phyloP scores from a whole-genome alignment of 768 basidiomycete species.

The Podaxis sp. region DNA sequence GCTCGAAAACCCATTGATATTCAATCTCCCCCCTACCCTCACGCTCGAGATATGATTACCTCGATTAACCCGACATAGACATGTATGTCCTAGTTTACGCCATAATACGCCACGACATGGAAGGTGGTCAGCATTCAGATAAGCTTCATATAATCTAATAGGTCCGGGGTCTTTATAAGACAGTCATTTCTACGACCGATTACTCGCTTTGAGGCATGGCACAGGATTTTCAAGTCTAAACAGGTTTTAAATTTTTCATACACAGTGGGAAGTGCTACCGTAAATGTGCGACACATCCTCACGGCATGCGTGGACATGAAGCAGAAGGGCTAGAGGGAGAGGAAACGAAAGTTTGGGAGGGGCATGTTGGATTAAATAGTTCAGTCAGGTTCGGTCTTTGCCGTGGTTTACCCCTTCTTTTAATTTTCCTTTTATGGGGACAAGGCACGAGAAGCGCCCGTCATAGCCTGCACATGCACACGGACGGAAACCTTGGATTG shows the following conservation, averaged over 20 bases:
- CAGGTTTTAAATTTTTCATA: background rate
- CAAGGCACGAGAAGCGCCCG: conserved; percentile 23
- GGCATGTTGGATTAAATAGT: conserved; percentile 9
- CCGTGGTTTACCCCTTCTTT: conserved; percentile 10
- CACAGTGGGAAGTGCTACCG: background rate
- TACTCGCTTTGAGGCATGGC: background rate
- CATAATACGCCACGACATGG: conserved; percentile 13
- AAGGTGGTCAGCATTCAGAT: conserved; percentile 10
- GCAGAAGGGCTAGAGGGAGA: conserved; percentile 1
- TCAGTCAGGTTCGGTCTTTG: conserved; percentile 4
- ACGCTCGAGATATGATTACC: too few species aligned
- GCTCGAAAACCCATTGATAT: conserved; percentile 7
- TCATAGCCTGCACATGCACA: background rate
- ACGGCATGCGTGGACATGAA: conserved; percentile 7
- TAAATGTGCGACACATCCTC: conserved; percentile 1
- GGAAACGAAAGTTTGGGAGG: conserved; percentile 6
- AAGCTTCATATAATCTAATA: conserved; percentile 2
- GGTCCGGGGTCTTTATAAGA: background rate
- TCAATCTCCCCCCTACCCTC: conserved; percentile 9
- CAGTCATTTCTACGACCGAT: background rate
- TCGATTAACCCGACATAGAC: background rate
- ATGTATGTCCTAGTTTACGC: conserved; percentile 1
- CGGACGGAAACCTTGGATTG: conserved; percentile 16
- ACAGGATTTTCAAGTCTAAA: background rate
- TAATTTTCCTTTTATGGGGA: conserved; percentile 16